Evolutionary conservation across 2,329 filamentous ascomycete species (phyloP).

Genomic region (Ceratocystis colombiana): DNA sequence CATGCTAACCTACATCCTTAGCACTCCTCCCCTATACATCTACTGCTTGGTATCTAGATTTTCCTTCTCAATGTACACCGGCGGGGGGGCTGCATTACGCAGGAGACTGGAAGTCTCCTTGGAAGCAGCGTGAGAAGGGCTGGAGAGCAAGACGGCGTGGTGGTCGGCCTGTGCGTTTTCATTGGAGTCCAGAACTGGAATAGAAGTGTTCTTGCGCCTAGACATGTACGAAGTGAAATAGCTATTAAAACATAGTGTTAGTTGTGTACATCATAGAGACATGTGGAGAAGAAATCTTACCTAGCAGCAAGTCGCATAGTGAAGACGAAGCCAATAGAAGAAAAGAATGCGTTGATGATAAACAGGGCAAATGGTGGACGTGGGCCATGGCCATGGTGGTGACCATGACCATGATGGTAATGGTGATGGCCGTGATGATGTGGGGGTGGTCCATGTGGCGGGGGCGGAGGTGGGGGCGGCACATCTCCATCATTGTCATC

Average conservation of each 20-base stretch:
- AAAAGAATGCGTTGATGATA: conserved; percentile 19
- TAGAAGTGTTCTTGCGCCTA: not conserved
- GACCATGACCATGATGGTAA: not conserved
- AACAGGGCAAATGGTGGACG: conserved; percentile 13
- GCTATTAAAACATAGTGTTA: not conserved
- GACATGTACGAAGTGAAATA: not conserved
- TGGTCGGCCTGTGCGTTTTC: not conserved
- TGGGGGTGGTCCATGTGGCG: conserved; percentile 10
- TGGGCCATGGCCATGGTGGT: not conserved
- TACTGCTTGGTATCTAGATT: not conserved
- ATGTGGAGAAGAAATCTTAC: conserved; percentile 5
- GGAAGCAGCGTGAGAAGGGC: not conserved
- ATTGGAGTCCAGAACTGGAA: not conserved
- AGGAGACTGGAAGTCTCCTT: conserved; percentile 19
- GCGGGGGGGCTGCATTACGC: conserved; percentile 14
- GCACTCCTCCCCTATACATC: not conserved
- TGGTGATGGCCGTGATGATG: conserved; percentile 9
- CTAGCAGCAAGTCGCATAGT: conserved; percentile 10
- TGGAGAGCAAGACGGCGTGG: not conserved
- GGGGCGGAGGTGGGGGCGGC: conserved; percentile 2
- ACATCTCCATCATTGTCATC: conserved; percentile 5
- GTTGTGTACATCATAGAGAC: not conserved
- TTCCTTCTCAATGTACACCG: conserved; percentile 17
- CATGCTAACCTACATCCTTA: too few relatives aligned
- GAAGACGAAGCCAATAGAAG: conserved; percentile 18